Percentiles rank a stretch among this genome's conserved stretches.
Conservation (phyloP, 2,329 filamentous ascomycete genomes). For the Mycosphaerella arachidis region DNA sequence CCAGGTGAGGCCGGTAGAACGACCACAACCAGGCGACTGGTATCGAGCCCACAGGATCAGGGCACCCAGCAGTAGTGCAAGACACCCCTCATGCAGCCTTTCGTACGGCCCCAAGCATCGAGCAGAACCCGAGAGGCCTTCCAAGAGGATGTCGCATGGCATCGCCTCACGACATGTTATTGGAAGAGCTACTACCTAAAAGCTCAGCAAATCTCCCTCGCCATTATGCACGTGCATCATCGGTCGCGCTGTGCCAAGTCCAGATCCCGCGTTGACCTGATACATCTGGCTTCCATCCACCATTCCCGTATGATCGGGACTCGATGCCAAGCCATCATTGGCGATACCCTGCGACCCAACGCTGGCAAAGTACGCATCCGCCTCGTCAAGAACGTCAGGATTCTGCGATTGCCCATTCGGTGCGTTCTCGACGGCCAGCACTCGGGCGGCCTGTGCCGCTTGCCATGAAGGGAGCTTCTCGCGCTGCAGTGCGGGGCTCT, state of each 20-base stretch:
- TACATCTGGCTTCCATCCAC: conserved; percentile 46
- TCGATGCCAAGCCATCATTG: conserved; percentile 51
- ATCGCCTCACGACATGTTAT: not conserved
- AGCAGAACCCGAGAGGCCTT: not conserved
- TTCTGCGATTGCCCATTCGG: conserved; percentile 15
- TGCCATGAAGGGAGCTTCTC: conserved; percentile 57
- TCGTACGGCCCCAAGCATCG: too few species aligned
- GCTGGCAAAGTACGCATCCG: conserved; percentile 83
- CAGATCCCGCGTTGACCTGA: conserved; percentile 77
- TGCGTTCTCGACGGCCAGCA: conserved; percentile 32
- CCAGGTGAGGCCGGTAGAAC: not conserved
- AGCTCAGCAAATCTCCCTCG: conserved; percentile 34
- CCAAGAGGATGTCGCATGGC: not conserved
- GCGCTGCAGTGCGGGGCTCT: conserved; percentile 81
- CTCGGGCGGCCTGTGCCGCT: conserved; percentile 35
- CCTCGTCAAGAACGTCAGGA: conserved; percentile 58
- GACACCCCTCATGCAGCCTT: not conserved
- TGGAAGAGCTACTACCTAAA: conserved; percentile 22
- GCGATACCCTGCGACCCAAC: conserved; percentile 65
- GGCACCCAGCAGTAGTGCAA: not conserved
- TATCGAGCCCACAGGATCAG: not conserved
- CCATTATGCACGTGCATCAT: conserved; percentile 57
- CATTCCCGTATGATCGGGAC: conserved; percentile 21
- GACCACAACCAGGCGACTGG: not conserved
- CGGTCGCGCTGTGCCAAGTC: conserved; percentile 68